Percentiles rank a stretch among this genome's conserved stretches.
These are phyloP conservation scores for Pterocarpus santalinus DNA, from an alignment of 306 rosid genomes.

Conservation along the genomic window DNA sequence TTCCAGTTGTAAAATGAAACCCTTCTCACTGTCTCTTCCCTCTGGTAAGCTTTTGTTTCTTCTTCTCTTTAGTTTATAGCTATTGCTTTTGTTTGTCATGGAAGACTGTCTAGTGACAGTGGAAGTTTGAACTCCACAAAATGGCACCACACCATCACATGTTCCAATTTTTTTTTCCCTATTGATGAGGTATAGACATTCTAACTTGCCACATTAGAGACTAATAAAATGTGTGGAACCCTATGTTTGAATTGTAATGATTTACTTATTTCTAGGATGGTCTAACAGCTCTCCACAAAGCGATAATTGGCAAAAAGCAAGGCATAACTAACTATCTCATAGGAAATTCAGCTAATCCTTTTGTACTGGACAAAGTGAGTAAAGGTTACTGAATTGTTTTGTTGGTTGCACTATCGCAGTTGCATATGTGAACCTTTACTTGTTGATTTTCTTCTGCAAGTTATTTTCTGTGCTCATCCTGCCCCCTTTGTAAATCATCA, in stretches of 20 bases:
- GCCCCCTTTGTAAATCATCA: background rate
- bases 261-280: conserved; percentile 68
- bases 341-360: conserved; percentile 88
- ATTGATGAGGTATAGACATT: conserved; percentile 74
- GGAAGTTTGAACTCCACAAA: no score
- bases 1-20: no score
- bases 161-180: background rate
- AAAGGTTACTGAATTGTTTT: conserved; percentile 19
- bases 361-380: conserved; percentile 82
- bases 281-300: conserved; percentile 86
- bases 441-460: conserved; percentile 5
- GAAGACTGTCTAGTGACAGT: no score
- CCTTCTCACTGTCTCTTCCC: no score
- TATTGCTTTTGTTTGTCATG: no score
- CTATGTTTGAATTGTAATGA: conserved; percentile 15
- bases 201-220: background rate
- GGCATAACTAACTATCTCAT: conserved; percentile 81
- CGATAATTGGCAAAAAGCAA: conserved; percentile 82
- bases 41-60: no score
- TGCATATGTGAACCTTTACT: conserved; percentile 18
- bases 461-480: background rate
- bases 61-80: no score
- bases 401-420: background rate
- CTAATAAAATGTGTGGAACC: conserved; percentile 11
- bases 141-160: no score